Conservation (phyloP, 495 filamentous ascomycete genomes). For the Penicillium paxilli region DNA sequence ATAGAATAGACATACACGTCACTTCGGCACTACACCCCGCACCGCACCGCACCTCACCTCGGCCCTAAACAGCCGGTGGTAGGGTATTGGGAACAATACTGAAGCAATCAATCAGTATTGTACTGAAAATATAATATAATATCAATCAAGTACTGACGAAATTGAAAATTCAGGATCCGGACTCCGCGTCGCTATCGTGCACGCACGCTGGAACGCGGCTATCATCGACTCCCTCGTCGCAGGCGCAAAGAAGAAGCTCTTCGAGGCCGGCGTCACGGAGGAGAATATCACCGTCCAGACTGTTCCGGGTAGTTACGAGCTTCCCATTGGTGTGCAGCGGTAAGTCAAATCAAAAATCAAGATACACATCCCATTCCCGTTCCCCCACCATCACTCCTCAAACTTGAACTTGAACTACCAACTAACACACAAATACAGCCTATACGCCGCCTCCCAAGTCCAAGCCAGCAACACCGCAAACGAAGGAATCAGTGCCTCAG, state of each 20-base stretch:
- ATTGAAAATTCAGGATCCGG: constrained; percentile 67
- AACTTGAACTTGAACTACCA: too few relatives aligned
- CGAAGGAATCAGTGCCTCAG: constrained; percentile 67
- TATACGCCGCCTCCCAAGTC: constrained; percentile 84
- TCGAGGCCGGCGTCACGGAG: constrained; percentile 73
- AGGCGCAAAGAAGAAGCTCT: constrained; percentile 64
- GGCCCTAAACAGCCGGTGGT: too few relatives aligned
- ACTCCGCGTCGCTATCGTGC: constrained; percentile 90
- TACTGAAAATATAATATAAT: too few relatives aligned
- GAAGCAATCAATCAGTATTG: too few relatives aligned
- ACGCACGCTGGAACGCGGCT: constrained; percentile 88
- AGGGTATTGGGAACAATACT: too few relatives aligned
- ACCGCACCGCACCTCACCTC: not conserved
- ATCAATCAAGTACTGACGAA: too few relatives aligned
- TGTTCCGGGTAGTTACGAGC: constrained; percentile 92
- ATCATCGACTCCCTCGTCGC: constrained; percentile 78
- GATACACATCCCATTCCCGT: too few relatives aligned
- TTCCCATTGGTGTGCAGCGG: constrained; percentile 84
- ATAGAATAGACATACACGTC: too few relatives aligned
- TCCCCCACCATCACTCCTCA: not conserved
- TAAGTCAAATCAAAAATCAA: too few relatives aligned
- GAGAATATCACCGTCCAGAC: constrained; percentile 86
- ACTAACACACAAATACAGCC: constrained; percentile 47
- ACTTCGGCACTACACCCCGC: not conserved
- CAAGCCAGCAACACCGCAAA: constrained; percentile 66